A percentile compares a stretch with the other conserved stretches of the same genome.
These are phyloP conservation scores for Claviceps sp. DNA, from an alignment of 2,329 filamentous ascomycete genomes.

Conservation along the genomic window DNA sequence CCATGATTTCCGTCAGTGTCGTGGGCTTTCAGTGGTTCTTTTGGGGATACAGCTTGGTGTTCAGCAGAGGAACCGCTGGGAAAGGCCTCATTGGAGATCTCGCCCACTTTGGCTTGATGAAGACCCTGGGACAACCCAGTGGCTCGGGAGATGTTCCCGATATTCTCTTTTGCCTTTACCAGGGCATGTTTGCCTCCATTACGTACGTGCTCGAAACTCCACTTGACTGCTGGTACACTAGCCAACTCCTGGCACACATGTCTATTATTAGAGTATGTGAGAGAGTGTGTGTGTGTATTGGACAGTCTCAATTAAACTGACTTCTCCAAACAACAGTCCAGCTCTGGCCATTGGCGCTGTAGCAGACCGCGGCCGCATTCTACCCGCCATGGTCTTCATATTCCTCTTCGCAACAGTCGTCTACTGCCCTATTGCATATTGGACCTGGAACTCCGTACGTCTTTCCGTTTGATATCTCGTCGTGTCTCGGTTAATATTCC, in stretches of 20 bases:
- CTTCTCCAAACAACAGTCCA: constrained; percentile 21
- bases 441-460: constrained; percentile 53
- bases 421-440: constrained; percentile 62
- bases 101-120: constrained; percentile 66
- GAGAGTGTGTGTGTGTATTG: no score
- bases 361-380: constrained; percentile 47
- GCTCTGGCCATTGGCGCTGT: constrained; percentile 47
- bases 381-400: constrained; percentile 51
- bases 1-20: constrained; percentile 66
- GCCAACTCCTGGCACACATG: no score
- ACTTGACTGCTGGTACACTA: no score
- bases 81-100: constrained; percentile 69
- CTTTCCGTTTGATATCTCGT: neutral
- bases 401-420: constrained; percentile 61
- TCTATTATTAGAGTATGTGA: no score
- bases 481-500: no score
- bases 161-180: constrained; percentile 72
- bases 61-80: constrained; percentile 56
- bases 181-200: constrained; percentile 81
- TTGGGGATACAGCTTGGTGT: constrained; percentile 81
- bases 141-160: constrained; percentile 63
- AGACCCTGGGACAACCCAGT: constrained; percentile 63
- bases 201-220: constrained; percentile 44
- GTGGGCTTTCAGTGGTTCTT: constrained; percentile 91
- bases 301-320: no score